Conservation (phyloP, 768 basidiomycete species). For the Clitopilus passeckerianus region DNA sequence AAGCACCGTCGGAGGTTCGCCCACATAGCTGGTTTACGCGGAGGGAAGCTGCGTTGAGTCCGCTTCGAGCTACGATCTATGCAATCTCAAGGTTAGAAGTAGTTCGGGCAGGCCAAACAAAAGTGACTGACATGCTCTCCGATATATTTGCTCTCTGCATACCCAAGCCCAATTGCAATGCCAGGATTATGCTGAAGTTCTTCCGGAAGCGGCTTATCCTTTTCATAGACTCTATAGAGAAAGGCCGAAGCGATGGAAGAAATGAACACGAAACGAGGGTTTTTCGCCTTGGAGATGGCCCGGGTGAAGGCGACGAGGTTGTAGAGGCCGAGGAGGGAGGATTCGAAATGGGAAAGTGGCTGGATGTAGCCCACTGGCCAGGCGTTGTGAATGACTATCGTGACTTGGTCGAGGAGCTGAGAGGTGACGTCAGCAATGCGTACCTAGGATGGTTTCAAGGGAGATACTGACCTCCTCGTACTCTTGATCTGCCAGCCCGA, state of each 20-base stretch:
- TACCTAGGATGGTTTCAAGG: background rate
- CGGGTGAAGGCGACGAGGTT: slow-evolving; percentile 23
- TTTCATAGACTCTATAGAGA: slow-evolving; percentile 6
- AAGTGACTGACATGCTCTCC: slow-evolving; percentile 19
- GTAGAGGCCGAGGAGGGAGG: slow-evolving; percentile 24
- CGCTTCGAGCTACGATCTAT: slow-evolving; percentile 20
- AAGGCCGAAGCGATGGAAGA: slow-evolving; percentile 25
- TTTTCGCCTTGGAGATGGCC: slow-evolving; percentile 6
- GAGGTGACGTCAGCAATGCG: background rate
- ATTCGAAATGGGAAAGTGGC: slow-evolving; percentile 28
- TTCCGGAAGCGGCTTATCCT: slow-evolving; percentile 22
- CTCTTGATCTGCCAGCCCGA: background rate
- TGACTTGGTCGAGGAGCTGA: slow-evolving; percentile 20
- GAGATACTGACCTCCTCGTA: background rate
- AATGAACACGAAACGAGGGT: slow-evolving; percentile 23
- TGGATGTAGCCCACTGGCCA: slow-evolving; percentile 37
- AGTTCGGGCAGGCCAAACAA: background rate
- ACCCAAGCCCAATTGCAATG: slow-evolving; percentile 21
- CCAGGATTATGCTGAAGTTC: slow-evolving; percentile 17
- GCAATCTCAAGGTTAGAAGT: background rate
- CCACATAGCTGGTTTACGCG: slow-evolving; percentile 29
- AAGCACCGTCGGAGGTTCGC: slow-evolving; percentile 21
- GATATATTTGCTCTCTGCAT: slow-evolving; percentile 27
- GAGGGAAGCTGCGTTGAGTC: slow-evolving; percentile 16
- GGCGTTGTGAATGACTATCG: slow-evolving; percentile 26